These are phyloP conservation scores for Rhodomyrtus psidioides DNA, from an alignment of 441 rosid species.

Conservation along the genomic window DNA sequence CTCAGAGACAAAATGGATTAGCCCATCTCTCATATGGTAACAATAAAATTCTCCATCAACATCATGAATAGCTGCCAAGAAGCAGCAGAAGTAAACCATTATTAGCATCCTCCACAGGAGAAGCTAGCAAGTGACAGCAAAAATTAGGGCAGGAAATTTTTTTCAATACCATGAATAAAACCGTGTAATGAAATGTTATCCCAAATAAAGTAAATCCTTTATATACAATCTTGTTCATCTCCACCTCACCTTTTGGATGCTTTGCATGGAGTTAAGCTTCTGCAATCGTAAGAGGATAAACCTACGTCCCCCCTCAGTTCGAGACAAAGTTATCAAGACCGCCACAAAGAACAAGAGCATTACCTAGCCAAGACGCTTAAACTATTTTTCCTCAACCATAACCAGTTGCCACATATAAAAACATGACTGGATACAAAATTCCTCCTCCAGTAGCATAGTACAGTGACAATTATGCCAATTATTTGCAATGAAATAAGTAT, in stretches of 20 bases:
- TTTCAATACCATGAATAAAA: background rate
- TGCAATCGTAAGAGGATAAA: background rate
- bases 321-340: background rate
- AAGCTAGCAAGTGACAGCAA: background rate
- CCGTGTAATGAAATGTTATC: background rate
- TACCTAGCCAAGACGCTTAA: background rate
- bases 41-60: background rate
- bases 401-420: background rate
- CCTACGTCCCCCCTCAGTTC: background rate
- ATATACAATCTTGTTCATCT: background rate
- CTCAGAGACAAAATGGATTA: slow-evolving; percentile 10
- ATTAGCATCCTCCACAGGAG: background rate
- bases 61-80: background rate
- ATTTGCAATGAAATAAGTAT: background rate
- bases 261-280: background rate
- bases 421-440: background rate
- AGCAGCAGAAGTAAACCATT: background rate
- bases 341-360: background rate
- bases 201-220: background rate
- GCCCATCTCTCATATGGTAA: background rate
- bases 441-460: background rate
- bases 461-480: background rate
- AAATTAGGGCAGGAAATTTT: background rate
- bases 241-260: background rate
- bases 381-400: background rate